These are phyloP conservation scores for Medicago truncatula DNA, from an alignment of 306 rosid genomes.

Conservation along the genomic window MtrunA17r5.0-ANR NC_053042.1:50817501-50818000, in stretches of 20 bases:
- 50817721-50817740: not conserved
- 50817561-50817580: not conserved
- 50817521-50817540: too few relatives aligned
- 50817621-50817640: not conserved
- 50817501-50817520: too few relatives aligned
- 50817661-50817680: not conserved
- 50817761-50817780: not conserved
- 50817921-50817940: too few relatives aligned
- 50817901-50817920: too few relatives aligned
- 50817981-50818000: too few relatives aligned
- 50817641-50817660: conserved; percentile 8
- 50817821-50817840: conserved; percentile 3
- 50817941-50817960: too few relatives aligned
- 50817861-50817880: too few relatives aligned
- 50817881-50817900: too few relatives aligned
- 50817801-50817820: conserved; percentile 4
- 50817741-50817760: not conserved
- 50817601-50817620: not conserved
- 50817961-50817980: too few relatives aligned
- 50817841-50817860: not conserved
- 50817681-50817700: not conserved
- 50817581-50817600: not conserved
- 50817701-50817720: not conserved
- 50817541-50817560: too few relatives aligned
- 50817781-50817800: not conserved